Percentiles rank a stretch among this genome's conserved stretches.
Conservation (phyloP, 2,329 filamentous ascomycete species). For the Aureobasidium sp. region DNA sequence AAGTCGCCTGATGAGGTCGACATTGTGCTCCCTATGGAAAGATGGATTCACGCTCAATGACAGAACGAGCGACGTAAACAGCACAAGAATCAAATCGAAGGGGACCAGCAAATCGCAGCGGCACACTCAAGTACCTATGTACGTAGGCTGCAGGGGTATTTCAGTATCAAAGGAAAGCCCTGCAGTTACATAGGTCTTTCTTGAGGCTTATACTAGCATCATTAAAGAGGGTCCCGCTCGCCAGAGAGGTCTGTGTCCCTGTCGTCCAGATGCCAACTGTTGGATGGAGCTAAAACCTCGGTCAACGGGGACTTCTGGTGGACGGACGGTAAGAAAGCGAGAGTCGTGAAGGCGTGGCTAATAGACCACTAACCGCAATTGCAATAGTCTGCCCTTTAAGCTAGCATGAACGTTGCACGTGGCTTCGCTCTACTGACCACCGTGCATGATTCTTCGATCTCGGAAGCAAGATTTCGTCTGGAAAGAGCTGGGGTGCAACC, state of each 20-base stretch:
- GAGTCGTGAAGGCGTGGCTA: neutral
- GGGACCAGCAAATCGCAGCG: neutral
- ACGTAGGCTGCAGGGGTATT: neutral
- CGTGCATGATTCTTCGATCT: too few relatives aligned
- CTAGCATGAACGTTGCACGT: neutral
- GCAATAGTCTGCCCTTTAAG: neutral
- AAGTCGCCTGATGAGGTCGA: conserved; percentile 14
- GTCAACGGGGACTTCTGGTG: neutral
- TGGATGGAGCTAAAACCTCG: neutral
- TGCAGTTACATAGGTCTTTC: neutral
- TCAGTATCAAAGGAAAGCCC: neutral
- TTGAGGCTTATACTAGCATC: neutral
- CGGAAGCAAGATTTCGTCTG: neutral
- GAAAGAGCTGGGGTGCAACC: conserved; percentile 5
- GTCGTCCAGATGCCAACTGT: neutral
- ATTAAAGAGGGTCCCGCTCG: neutral
- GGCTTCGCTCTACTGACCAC: too few relatives aligned
- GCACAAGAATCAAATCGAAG: neutral
- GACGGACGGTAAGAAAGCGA: neutral
- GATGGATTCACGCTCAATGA: neutral
- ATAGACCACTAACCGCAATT: neutral
- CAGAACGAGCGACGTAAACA: too few relatives aligned
- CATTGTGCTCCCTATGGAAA: neutral
- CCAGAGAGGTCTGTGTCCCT: neutral
- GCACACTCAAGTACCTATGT: conserved; percentile 4